A percentile compares a stretch with the other conserved stretches of the same genome.
phyloP scores from a whole-genome alignment of 2,329 filamentous ascomycete species.

The Nemania sp. region DNA sequence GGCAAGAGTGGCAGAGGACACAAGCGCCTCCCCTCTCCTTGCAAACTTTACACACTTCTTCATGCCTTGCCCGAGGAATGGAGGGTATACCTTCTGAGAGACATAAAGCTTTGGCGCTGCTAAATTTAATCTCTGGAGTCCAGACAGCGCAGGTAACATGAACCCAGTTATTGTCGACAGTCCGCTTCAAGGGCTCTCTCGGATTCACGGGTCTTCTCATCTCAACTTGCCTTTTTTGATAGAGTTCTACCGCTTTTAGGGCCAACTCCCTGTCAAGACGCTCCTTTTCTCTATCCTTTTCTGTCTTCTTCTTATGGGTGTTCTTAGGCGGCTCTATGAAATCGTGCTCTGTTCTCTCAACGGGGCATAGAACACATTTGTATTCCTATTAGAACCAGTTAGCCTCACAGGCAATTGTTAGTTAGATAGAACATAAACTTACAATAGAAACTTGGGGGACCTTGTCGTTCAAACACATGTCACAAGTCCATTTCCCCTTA shows the following conservation, averaged over 20 bases:
- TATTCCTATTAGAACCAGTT: conserved; percentile 71
- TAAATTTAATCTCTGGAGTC: conserved; percentile 93
- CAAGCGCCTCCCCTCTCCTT: conserved; percentile 82
- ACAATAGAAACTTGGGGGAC: conserved; percentile 92
- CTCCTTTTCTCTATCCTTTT: conserved; percentile 91
- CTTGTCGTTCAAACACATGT: conserved; percentile 95
- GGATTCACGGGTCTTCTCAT: conserved; percentile 85
- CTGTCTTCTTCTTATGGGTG: conserved; percentile 86
- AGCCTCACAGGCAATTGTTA: conserved; percentile 43
- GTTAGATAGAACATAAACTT: conserved; percentile 57
- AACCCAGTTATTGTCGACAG: conserved; percentile 97
- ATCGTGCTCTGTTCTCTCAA: conserved; percentile 83
- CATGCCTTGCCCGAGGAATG: conserved; percentile 78
- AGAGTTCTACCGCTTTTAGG: conserved; percentile 81
- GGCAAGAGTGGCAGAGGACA: conserved; percentile 82
- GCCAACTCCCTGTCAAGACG: conserved; percentile 86
- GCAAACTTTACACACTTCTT: conserved; percentile 86
- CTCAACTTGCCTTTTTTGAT: conserved; percentile 84
- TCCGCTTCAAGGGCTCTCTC: conserved; percentile 91
- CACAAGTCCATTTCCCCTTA: conserved; percentile 89
- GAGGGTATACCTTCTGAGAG: conserved; percentile 91
- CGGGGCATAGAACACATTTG: conserved; percentile 90
- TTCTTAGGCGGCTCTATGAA: conserved; percentile 85
- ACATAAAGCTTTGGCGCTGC: conserved; percentile 82
- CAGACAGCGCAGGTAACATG: conserved; percentile 94